Conservation (phyloP, 495 filamentous ascomycete genomes). For the Penicillium cosmopolitanum region DNA sequence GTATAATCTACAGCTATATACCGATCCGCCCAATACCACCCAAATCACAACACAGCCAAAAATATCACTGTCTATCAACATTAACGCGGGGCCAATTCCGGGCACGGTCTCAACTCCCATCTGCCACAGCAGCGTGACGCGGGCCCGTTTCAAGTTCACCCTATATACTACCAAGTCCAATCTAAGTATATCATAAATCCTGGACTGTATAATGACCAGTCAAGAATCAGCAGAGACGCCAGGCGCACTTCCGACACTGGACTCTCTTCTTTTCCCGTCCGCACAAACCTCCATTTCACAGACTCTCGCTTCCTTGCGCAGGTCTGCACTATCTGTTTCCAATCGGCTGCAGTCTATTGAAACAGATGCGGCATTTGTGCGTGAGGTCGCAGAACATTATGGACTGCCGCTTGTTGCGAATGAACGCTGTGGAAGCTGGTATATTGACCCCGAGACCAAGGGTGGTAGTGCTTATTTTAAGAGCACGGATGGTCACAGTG, state of each 20-base stretch:
- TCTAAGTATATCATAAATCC: neutral
- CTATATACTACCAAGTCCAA: neutral
- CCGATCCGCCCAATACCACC: no score
- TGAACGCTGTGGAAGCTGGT: conserved; percentile 95
- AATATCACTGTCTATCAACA: no score
- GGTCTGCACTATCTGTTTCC: conserved; percentile 72
- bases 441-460: conserved; percentile 71
- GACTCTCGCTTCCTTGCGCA: conserved; percentile 61
- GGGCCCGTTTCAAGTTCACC: neutral
- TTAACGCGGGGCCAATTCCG: no score
- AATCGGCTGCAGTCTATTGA: conserved; percentile 80
- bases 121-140: no score
- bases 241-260: conserved; percentile 41
- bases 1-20: neutral
- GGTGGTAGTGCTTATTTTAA: conserved; percentile 88
- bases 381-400: conserved; percentile 53
- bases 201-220: neutral
- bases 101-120: no score
- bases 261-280: conserved; percentile 49
- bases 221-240: conserved; percentile 9
- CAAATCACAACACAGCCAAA: no score
- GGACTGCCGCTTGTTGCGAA: conserved; percentile 86
- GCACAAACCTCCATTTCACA: conserved; percentile 46
- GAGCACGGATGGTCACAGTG: conserved; percentile 92
- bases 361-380: conserved; percentile 69